phyloP scores from a whole-genome alignment of 805 yeast genomes.

The Saturnispora zaruensis region DNA sequence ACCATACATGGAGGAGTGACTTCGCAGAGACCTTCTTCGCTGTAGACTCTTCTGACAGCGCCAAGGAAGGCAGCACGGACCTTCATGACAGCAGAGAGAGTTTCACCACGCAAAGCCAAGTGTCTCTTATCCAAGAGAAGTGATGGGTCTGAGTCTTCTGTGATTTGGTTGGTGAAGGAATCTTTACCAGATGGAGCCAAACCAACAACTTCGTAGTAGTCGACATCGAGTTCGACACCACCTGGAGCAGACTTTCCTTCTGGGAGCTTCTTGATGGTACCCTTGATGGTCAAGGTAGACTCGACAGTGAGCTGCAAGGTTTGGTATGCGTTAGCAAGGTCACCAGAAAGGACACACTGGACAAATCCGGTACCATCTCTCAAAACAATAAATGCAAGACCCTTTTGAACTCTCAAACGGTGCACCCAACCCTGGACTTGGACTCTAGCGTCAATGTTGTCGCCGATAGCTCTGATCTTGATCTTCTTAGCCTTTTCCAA shows the following conservation, averaged over 20 bases:
- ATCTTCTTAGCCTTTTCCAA: constrained; percentile 61
- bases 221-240: constrained; percentile 88
- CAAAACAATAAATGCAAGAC: constrained; percentile 78
- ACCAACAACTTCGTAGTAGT: constrained; percentile 82
- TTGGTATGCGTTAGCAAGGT: constrained; percentile 82
- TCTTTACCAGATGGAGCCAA: constrained; percentile 96
- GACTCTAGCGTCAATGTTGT: constrained; percentile 57
- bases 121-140: constrained; percentile 91
- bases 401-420: constrained; percentile 88
- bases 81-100: constrained; percentile 84
- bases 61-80: constrained; percentile 78
- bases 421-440: constrained; percentile 92
- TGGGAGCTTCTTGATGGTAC: constrained; percentile 75
- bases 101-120: constrained; percentile 92
- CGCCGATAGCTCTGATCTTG: constrained; percentile 52
- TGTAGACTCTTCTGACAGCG: constrained; percentile 68
- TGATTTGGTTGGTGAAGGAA: constrained; percentile 87
- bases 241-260: constrained; percentile 98
- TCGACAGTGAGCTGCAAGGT: constrained; percentile 83
- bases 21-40: constrained; percentile 69
- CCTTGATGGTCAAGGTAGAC: constrained; percentile 72
- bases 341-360: constrained; percentile 84
- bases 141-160: constrained; percentile 91
- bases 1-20: constrained; percentile 99
- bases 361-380: constrained; percentile 93